Conservation (phyloP, 1,139 yeast genomes). For the Wickerhamomyces sp. region DNA sequence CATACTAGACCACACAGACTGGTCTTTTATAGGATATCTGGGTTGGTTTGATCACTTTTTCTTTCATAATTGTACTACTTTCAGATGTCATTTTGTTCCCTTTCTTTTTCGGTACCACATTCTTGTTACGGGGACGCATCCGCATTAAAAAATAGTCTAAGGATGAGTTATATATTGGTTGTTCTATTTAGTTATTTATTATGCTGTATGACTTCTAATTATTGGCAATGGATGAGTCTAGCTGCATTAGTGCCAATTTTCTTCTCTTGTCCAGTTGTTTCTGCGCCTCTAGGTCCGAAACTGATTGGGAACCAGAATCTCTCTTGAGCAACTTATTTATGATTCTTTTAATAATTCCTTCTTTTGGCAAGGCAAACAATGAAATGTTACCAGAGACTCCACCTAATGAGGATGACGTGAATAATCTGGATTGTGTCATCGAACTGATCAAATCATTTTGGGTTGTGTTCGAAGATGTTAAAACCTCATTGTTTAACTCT, state of each 20-base stretch:
- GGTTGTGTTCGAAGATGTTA: constrained; percentile 17
- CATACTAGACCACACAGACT: not conserved
- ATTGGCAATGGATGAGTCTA: constrained; percentile 24
- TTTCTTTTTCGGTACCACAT: too few relatives aligned
- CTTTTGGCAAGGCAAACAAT: constrained; percentile 24
- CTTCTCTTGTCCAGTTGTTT: constrained; percentile 36
- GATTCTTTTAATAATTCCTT: constrained; percentile 1
- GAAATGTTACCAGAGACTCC: constrained; percentile 32
- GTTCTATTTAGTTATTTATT: too few relatives aligned
- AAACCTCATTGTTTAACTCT: constrained; percentile 17
- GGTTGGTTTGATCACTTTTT: too few relatives aligned
- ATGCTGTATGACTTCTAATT: not conserved
- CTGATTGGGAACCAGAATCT: constrained; percentile 19
- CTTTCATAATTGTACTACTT: too few relatives aligned
- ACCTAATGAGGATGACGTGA: constrained; percentile 38
- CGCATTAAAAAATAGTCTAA: too few relatives aligned
- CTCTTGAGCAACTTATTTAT: constrained; percentile 1
- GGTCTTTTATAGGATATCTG: not conserved
- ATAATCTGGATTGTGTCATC: constrained; percentile 32
- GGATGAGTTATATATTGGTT: too few relatives aligned
- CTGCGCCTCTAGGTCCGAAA: constrained; percentile 15
- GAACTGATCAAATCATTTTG: constrained; percentile 21
- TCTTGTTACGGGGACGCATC: too few relatives aligned
- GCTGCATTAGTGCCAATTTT: constrained; percentile 38
- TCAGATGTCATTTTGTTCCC: too few relatives aligned